Conservation (phyloP, 1,139 yeast genomes). For the Lodderomyces jiufengensis region DNA sequence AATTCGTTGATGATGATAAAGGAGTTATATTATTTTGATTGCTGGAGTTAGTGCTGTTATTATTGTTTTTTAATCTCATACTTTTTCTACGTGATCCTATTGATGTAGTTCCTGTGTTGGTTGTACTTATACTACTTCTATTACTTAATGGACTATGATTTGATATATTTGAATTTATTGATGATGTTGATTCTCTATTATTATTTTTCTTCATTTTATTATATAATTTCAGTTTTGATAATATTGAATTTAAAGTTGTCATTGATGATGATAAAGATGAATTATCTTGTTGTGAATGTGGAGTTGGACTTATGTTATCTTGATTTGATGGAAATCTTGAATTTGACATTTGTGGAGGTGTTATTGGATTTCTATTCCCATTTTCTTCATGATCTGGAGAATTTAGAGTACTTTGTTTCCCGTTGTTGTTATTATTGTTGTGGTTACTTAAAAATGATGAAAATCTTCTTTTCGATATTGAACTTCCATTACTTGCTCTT, state of each 20-base stretch:
- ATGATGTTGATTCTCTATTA: constrained; percentile 36
- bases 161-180: constrained; percentile 27
- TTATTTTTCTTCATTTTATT: constrained; percentile 30
- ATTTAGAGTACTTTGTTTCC: too few relatives aligned
- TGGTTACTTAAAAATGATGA: constrained; percentile 22
- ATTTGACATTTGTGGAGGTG: constrained; percentile 7
- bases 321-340: too few relatives aligned
- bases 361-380: constrained; percentile 3
- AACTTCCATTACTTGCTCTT: constrained; percentile 14
- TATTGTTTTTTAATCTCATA: constrained; percentile 12
- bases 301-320: neutral
- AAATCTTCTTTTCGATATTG: constrained; percentile 22
- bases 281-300: neutral
- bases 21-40: constrained; percentile 2
- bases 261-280: neutral
- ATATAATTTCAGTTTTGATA: constrained; percentile 37
- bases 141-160: constrained; percentile 16
- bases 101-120: constrained; percentile 16
- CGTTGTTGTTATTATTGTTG: constrained; percentile 1
- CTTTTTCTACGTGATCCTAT: constrained; percentile 25
- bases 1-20: too few relatives aligned
- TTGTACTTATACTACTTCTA: constrained; percentile 26
- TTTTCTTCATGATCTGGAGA: too few relatives aligned
- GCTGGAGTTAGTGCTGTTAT: constrained; percentile 2
- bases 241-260: constrained; percentile 24